Evolutionary conservation across 805 yeast genomes (phyloP), one percentile per base, ranked within the genome.

Genomic region (Starmerella cellae): DNA sequence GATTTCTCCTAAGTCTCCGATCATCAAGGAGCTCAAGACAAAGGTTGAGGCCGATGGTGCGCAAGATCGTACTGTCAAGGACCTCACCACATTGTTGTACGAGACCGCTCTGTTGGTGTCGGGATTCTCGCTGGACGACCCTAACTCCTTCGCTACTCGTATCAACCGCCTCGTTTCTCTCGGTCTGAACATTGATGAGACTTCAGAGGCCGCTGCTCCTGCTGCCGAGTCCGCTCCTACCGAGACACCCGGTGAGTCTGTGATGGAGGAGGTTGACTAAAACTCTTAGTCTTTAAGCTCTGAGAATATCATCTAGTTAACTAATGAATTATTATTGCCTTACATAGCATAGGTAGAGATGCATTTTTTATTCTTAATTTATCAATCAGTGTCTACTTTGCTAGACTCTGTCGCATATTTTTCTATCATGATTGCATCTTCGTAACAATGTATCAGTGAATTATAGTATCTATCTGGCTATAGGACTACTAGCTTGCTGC

Each of bases 221-320:
- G 68, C 70, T 50, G 67, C 70, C 53, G 78, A 69, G 54, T 73
- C 69, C 53, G 36, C 40, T 18, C 44, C 48, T 11, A 5, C 37
- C 18, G 29, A 41, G 14, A 87, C 75, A 59, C 76, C 78, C 59
- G 85, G 77, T 61, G 95, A 84, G 71, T 79, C 93, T 52, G 94
- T 85, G 62, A 91, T 88, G 98, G 98, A 88, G 76, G 98, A 88
- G 73, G 96, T 88, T 66, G 98, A 88, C 70, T 88, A 82, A 65
- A 16, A 8, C n/a, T n/a, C n/a, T n/a, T n/a, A n/a, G n/a, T n/a
- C n/a, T n/a, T n/a, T n/a, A n/a, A n/a, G n/a, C n/a, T n/a, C n/a
- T n/a, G n/a, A n/a, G n/a, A n/a, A n/a, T n/a, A n/a, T n/a, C n/a
- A n/a, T n/a, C n/a, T n/a, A n/a, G n/a, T n/a, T 28, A 28, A 28